These are phyloP conservation scores for Claviceps quebecensis DNA, from an alignment of 2,329 filamentous ascomycete genomes.

Conservation along the genomic window DNA sequence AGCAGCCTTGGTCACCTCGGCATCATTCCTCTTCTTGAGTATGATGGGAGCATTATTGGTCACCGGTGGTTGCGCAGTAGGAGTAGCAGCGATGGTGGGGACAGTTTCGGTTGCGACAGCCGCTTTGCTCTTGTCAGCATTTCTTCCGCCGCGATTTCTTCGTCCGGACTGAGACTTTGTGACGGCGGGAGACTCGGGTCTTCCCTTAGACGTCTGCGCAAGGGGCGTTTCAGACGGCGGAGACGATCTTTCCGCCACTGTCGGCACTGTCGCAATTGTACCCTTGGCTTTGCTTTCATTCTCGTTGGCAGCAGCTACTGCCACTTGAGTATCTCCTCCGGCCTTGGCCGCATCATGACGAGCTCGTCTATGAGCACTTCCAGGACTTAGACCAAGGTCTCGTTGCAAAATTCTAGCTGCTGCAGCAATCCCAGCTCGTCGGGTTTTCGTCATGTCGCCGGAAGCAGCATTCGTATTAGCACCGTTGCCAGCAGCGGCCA, in stretches of 20 bases:
- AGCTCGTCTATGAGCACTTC: slow-evolving; percentile 46
- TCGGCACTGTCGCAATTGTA: slow-evolving; percentile 7
- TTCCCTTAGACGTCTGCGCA: slow-evolving; percentile 11
- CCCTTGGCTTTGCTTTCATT: slow-evolving; percentile 8
- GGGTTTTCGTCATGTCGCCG: slow-evolving; percentile 30
- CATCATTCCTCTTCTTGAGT: slow-evolving; percentile 27
- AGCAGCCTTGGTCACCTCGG: slow-evolving; percentile 11
- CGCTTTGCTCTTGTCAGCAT: slow-evolving; percentile 23
- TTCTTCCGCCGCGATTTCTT: slow-evolving; percentile 23
- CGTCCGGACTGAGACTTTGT: slow-evolving; percentile 17
- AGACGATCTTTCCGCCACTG: not conserved
- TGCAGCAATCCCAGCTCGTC: slow-evolving; percentile 45
- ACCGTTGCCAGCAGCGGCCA: slow-evolving; percentile 16
- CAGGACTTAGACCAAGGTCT: slow-evolving; percentile 50
- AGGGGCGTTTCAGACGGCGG: slow-evolving; percentile 8
- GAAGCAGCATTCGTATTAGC: slow-evolving; percentile 19
- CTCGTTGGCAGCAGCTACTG: slow-evolving; percentile 21
- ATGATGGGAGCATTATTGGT: slow-evolving; percentile 24
- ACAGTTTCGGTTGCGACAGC: slow-evolving; percentile 15
- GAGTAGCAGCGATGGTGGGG: slow-evolving; percentile 3
- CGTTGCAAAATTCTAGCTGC: slow-evolving; percentile 52
- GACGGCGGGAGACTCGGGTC: slow-evolving; percentile 10
- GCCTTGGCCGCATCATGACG: slow-evolving; percentile 44
- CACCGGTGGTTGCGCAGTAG: slow-evolving; percentile 12
- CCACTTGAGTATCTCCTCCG: slow-evolving; percentile 30